Percentiles rank a stretch among this genome's conserved stretches.
These are phyloP conservation scores for Croton laevigatus DNA, from an alignment of 441 rosid genomes.

Conservation along the genomic window DNA sequence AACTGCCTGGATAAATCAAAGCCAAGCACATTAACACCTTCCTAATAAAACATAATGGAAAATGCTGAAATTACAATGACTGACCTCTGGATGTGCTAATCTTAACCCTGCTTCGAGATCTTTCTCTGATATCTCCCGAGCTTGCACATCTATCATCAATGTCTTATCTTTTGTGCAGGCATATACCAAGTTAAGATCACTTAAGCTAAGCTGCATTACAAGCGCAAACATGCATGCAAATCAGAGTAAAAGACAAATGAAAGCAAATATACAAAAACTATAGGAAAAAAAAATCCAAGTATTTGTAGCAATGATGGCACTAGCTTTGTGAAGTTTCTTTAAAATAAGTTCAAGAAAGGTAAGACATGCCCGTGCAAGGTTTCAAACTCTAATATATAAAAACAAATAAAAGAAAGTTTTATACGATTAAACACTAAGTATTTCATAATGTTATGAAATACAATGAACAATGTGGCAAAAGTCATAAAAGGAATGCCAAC, in stretches of 20 bases:
- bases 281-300: background rate
- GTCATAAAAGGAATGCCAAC: too few relatives aligned
- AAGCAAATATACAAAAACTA: constrained; percentile 1
- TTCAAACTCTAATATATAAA: background rate
- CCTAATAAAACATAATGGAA: constrained; percentile 7
- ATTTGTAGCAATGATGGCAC: background rate
- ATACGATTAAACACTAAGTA: too few relatives aligned
- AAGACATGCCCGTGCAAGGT: background rate
- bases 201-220: constrained; percentile 72
- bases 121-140: constrained; percentile 81
- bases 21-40: constrained; percentile 16
- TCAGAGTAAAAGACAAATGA: constrained; percentile 12
- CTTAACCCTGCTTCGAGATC: constrained; percentile 88
- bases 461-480: too few relatives aligned
- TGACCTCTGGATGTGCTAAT: constrained; percentile 94
- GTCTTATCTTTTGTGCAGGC: constrained; percentile 96
- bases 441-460: too few relatives aligned
- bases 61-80: constrained; percentile 16
- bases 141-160: constrained; percentile 95
- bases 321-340: background rate
- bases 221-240: constrained; percentile 15
- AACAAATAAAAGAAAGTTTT: constrained; percentile 2
- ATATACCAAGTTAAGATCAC: constrained; percentile 90
- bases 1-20: constrained; percentile 65
- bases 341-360: constrained; percentile 7